Evolutionary conservation across 2,329 filamentous ascomycete genomes (phyloP).

Genomic region (Ophiognomonia clavigignenti-juglandacearum): DNA sequence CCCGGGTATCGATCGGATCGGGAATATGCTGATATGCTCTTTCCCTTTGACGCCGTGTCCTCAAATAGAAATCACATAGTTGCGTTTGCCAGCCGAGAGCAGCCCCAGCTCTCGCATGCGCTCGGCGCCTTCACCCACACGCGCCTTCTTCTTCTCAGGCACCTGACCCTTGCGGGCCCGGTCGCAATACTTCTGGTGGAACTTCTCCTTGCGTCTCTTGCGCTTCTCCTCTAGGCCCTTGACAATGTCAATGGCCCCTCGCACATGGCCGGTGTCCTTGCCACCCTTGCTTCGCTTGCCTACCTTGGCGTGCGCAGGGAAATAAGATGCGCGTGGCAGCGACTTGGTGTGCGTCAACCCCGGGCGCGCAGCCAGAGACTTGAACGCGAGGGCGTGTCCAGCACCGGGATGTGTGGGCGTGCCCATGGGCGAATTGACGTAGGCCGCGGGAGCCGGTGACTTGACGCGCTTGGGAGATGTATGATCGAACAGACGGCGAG

Average conservation of each 20-base stretch:
- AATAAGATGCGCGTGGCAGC: constrained; percentile 71
- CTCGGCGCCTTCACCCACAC: constrained; percentile 83
- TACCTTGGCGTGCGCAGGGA: constrained; percentile 52
- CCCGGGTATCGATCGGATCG: no score
- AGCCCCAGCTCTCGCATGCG: constrained; percentile 91
- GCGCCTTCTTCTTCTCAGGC: constrained; percentile 55
- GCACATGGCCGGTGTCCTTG: constrained; percentile 59
- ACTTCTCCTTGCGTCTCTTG: constrained; percentile 87
- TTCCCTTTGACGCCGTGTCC: constrained; percentile 11
- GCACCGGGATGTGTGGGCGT: constrained; percentile 38
- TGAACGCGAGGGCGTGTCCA: constrained; percentile 36
- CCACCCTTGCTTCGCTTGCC: constrained; percentile 24
- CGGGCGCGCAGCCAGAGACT: constrained; percentile 53
- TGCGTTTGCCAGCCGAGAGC: constrained; percentile 79
- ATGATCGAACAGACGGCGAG: constrained; percentile 55
- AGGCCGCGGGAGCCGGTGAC: constrained; percentile 64
- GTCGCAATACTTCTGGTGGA: constrained; percentile 83
- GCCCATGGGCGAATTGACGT: constrained; percentile 42
- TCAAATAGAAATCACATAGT: constrained; percentile 73
- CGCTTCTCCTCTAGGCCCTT: constrained; percentile 94
- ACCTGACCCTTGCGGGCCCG: constrained; percentile 68
- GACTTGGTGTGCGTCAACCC: constrained; percentile 77
- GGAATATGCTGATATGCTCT: neutral
- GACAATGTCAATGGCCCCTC: constrained; percentile 96
- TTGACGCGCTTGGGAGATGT: constrained; percentile 66